Evolutionary conservation across 2,329 filamentous ascomycete species (phyloP), one percentile per base, ranked within the genome.

Genomic region (Claviceps arundinis): DNA sequence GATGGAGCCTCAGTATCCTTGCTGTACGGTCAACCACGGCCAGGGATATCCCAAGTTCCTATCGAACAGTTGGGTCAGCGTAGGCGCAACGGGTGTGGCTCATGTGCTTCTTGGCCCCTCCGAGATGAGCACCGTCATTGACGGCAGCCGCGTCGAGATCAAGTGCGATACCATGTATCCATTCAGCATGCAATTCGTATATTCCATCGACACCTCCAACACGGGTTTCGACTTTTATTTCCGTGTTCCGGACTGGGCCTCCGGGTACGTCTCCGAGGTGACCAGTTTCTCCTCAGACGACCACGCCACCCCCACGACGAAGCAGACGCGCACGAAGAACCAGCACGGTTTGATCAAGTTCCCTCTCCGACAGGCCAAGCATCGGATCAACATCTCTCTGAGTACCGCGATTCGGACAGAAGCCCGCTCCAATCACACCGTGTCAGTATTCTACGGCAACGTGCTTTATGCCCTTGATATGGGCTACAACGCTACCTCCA

Each of bases 11-110:
- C 69, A 75, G 37, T 78, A 66, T 46, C 72, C 73, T 1, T 81
- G 77, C 62, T 81, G 77, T 57, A 78, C 76, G 1, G 77, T 81
- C 54, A 81, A 81, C 53, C 75, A 80, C 56, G 73, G 71, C 1
- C 76, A 80, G 57, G 78, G 73, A 8, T 77, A 73, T 55, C 76
- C 78, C 0, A 80, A 80, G 56, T 79, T 76, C 52, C 59, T 76
- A 60, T 61, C 73, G 9, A 66, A 70, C 52, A 71, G 70, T 53
- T 80, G 70, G 62, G 69, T 73, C 5, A 59, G 58, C 9, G 60
- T 68, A 3, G 72, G 70, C 3, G 58, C 65, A 2, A 63, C 65
- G n/a, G 73, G 72, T 2, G 57, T 80, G 14, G 73, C 68, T 1
- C 76, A 81, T 59, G 68, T 69, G 0, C 62, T 80, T 1, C 70